A percentile compares a stretch with the other conserved stretches of the same genome.
Conservation (phyloP, 1,284 basidiomycete genomes). For the Uromyces viciae-fabae region DNA sequence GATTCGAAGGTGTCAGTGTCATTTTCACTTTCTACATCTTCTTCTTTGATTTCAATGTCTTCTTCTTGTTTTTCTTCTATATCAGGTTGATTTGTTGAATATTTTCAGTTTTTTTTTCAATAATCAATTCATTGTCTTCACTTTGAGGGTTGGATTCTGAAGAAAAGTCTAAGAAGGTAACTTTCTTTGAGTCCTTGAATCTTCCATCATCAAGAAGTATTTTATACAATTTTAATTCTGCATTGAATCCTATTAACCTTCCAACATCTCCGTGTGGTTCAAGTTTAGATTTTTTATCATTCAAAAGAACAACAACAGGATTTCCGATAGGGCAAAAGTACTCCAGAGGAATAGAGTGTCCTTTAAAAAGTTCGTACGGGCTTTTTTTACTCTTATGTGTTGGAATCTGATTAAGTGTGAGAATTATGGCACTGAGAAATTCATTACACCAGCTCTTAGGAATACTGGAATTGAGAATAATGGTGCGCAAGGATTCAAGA, state of each 20-base stretch:
- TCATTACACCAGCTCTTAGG: neutral
- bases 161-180: neutral
- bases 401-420: conserved; percentile 1
- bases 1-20: neutral
- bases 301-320: neutral
- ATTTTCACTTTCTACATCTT: too few relatives aligned
- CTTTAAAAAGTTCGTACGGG: neutral
- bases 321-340: conserved; percentile 6
- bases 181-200: neutral
- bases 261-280: neutral
- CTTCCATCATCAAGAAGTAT: neutral
- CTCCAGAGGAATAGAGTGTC: neutral
- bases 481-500: neutral
- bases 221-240: neutral
- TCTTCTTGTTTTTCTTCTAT: neutral
- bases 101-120: neutral
- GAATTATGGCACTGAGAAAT: neutral
- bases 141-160: neutral
- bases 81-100: too few relatives aligned
- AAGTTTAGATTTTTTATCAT: neutral
- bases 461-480: neutral
- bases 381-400: neutral
- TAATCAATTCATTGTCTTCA: too few relatives aligned
- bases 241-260: neutral
- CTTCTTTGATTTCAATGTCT: neutral